phyloP scores from a whole-genome alignment of 305 asterid species.

The Plantago coronopus region DNA sequence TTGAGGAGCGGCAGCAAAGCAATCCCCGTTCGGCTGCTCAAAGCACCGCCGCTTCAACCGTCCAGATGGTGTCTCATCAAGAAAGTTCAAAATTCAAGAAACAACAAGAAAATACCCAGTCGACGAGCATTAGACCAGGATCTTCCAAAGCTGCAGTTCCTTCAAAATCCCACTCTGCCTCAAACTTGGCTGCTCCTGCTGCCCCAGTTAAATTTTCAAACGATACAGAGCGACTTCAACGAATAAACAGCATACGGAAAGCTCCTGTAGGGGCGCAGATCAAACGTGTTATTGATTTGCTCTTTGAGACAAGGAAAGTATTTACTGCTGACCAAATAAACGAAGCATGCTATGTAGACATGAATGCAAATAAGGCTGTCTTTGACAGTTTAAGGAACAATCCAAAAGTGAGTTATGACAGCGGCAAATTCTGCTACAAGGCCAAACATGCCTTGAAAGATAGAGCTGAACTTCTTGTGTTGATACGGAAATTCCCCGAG shows the following conservation, averaged over 20 bases:
- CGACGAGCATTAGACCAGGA: slow-evolving; percentile 51
- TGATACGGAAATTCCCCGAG: slow-evolving; percentile 61
- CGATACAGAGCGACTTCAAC: slow-evolving; percentile 79
- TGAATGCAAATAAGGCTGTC: slow-evolving; percentile 69
- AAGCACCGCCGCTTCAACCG: too few species aligned
- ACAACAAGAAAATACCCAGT: slow-evolving; percentile 81
- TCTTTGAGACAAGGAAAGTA: slow-evolving; percentile 72
- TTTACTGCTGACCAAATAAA: slow-evolving; percentile 83
- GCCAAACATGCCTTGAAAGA: slow-evolving; percentile 70
- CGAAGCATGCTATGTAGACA: slow-evolving; percentile 75
- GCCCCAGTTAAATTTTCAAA: slow-evolving; percentile 64
- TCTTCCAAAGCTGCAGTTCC: slow-evolving; percentile 37
- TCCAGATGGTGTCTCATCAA: slow-evolving; percentile 69
- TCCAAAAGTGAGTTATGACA: slow-evolving; percentile 78
- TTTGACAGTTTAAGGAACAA: slow-evolving; percentile 87
- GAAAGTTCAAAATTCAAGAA: slow-evolving; percentile 64
- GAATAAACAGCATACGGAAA: slow-evolving; percentile 80
- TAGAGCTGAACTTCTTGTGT: slow-evolving; percentile 57
- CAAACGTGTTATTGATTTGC: slow-evolving; percentile 83
- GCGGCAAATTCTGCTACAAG: slow-evolving; percentile 80
- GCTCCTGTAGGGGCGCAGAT: slow-evolving; percentile 93
- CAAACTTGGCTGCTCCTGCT: slow-evolving; percentile 7
- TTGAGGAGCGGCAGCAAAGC: too few species aligned
- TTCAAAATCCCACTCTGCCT: slow-evolving; percentile 32
- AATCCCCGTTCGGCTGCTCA: too few species aligned